phyloP scores from a whole-genome alignment of 2,329 filamentous ascomycete genomes.

The Grosmannia clavigera region DNA sequence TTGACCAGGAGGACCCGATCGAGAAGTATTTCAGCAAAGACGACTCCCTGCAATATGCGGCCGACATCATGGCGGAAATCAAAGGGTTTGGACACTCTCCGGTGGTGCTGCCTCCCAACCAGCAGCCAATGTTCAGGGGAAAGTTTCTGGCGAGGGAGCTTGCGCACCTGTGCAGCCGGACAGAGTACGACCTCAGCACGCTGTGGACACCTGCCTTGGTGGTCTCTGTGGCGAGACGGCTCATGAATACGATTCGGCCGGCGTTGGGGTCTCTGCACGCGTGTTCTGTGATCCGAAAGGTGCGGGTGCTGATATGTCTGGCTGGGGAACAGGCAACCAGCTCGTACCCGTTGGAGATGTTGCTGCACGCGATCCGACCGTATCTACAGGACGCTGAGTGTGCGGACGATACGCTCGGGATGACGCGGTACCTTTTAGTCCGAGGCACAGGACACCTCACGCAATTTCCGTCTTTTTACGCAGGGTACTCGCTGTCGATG shows the following conservation, averaged over 20 bases:
- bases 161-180: conserved; percentile 62
- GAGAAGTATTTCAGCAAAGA: conserved; percentile 55
- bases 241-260: conserved; percentile 71
- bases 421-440: conserved; percentile 71
- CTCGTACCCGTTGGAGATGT: conserved; percentile 82
- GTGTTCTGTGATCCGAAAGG: conserved; percentile 74
- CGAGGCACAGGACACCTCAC: conserved; percentile 53
- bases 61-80: conserved; percentile 56
- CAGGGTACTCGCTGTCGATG: conserved; percentile 67
- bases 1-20: conserved; percentile 64
- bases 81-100: conserved; percentile 54
- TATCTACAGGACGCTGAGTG: conserved; percentile 78
- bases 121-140: conserved; percentile 77
- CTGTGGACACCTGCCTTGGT: conserved; percentile 70
- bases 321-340: conserved; percentile 60
- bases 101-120: conserved; percentile 56
- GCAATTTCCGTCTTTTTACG: conserved; percentile 60
- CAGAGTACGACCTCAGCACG: conserved; percentile 47
- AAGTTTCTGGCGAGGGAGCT: conserved; percentile 67
- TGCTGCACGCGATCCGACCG: conserved; percentile 65
- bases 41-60: conserved; percentile 45
- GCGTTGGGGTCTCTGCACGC: conserved; percentile 79
- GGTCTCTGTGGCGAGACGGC: conserved; percentile 59
- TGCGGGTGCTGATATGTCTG: conserved; percentile 68
- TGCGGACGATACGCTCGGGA: conserved; percentile 77